A percentile compares a stretch with the other conserved stretches of the same genome.
Conservation (phyloP, 78 protist genomes). For the Mantamonas sphyraenae region DNA sequence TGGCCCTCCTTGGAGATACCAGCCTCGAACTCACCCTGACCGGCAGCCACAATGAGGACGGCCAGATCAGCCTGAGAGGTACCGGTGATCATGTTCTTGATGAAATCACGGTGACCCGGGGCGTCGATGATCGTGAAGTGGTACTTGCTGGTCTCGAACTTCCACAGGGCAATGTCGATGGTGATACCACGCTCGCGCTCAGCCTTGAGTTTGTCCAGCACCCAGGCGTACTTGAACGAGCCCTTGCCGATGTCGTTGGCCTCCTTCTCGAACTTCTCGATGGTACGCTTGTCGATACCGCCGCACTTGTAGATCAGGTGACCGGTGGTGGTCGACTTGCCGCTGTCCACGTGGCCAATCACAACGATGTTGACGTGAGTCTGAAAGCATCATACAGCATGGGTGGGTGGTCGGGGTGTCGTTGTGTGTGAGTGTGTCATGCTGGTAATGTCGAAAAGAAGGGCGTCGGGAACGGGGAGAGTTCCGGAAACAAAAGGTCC, state of each 20-base stretch:
- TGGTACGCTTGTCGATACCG: constrained; percentile 86
- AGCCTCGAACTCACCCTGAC: constrained; percentile 91
- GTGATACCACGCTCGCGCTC: too few species aligned
- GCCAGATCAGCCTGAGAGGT: constrained; percentile 95
- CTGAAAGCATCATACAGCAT: too few species aligned
- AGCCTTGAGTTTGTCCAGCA: constrained; percentile 93
- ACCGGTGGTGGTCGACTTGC: constrained; percentile 93
- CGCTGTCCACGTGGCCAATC: constrained; percentile 93
- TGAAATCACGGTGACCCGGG: constrained; percentile 99
- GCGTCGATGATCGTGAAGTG: constrained; percentile 98
- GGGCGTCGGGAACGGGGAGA: too few species aligned
- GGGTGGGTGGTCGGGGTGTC: too few species aligned
- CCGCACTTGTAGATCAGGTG: constrained; percentile 95
- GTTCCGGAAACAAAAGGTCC: too few species aligned
- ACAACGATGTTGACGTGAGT: too few species aligned
- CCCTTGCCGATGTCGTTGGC: constrained; percentile 96
- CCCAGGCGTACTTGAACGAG: constrained; percentile 98
- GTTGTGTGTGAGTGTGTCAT: too few species aligned
- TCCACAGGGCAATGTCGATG: constrained; percentile 90
- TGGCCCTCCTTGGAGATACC: constrained; percentile 94
- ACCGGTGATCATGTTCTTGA: constrained; percentile 99
- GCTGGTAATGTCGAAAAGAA: too few species aligned
- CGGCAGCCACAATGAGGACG: constrained; percentile 81
- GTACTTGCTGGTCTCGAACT: constrained; percentile 94
- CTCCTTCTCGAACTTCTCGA: too few species aligned